phyloP scores from a whole-genome alignment of 2,329 filamentous ascomycete genomes.

The Botryotinia narcissicola region DNA sequence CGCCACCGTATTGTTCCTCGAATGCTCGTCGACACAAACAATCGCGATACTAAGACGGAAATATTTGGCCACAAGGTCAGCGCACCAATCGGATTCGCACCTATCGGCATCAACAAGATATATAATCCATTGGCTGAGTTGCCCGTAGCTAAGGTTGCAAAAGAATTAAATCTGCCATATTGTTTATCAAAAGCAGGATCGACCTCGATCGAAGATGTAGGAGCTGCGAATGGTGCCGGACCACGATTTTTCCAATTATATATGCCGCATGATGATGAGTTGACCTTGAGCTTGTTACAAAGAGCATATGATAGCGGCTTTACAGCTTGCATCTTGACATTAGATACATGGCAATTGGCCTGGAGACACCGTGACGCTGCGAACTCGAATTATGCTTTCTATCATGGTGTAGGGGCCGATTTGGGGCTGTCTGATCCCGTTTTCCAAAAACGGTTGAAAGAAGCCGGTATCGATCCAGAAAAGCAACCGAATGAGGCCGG shows the following conservation, averaged over 20 bases:
- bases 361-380: conserved; percentile 59
- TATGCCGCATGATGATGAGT: conserved; percentile 60
- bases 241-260: conserved; percentile 63
- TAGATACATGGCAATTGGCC: conserved; percentile 62
- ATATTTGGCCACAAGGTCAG: conserved; percentile 60
- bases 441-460: conserved; percentile 52
- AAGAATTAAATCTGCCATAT: conserved; percentile 59
- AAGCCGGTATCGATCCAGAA: conserved; percentile 52
- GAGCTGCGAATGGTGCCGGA: conserved; percentile 50
- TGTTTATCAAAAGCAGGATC: conserved; percentile 56
- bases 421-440: conserved; percentile 58
- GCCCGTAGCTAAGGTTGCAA: conserved; percentile 55
- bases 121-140: conserved; percentile 59
- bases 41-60: conserved; percentile 54
- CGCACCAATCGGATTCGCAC: conserved; percentile 62
- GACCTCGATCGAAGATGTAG: conserved; percentile 56
- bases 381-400: conserved; percentile 60
- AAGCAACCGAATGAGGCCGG: conserved; percentile 53
- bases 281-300: conserved; percentile 55
- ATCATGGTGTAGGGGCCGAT: conserved; percentile 57
- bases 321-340: conserved; percentile 56
- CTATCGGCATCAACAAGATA: conserved; percentile 65
- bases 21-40: conserved; percentile 56
- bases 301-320: conserved; percentile 55
- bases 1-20: conserved; percentile 60